These are phyloP conservation scores for Lentinula aciculospora DNA, from an alignment of 768 basidiomycete species.

Conservation along the genomic window DNA sequence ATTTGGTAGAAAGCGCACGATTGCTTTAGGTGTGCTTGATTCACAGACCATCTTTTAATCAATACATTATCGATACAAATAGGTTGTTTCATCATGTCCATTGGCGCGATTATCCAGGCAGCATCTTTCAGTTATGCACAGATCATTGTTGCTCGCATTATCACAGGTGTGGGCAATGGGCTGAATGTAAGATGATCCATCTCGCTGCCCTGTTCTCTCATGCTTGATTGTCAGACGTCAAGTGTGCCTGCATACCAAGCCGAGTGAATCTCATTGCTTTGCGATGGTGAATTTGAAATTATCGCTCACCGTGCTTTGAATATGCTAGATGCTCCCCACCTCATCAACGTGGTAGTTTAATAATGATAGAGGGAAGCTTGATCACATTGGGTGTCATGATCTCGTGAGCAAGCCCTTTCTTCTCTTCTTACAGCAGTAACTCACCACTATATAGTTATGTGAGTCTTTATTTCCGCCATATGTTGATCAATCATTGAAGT, in stretches of 20 bases:
- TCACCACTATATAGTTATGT: conserved; percentile 1
- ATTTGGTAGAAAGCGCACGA: conserved; percentile 54
- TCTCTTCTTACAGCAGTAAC: neutral
- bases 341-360: conserved; percentile 51
- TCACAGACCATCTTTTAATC: neutral
- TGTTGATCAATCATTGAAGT: neutral
- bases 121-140: conserved; percentile 54
- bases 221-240: conserved; percentile 38
- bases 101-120: conserved; percentile 57
- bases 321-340: conserved; percentile 39
- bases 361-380: conserved; percentile 60
- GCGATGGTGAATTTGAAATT: neutral
- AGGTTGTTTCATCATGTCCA: conserved; percentile 39
- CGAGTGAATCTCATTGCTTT: conserved; percentile 32
- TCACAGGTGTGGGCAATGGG: conserved; percentile 64
- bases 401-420: conserved; percentile 34
- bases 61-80: neutral
- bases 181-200: conserved; percentile 36
- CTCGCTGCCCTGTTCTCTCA: neutral
- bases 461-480: neutral
- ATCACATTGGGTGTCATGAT: conserved; percentile 63
- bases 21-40: conserved; percentile 44
- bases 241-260: conserved; percentile 62
- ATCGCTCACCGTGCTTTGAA: neutral
- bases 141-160: conserved; percentile 53